Percentiles rank a stretch among this genome's conserved stretches.
Evolutionary conservation across 1,139 yeast species (phyloP).

Genomic region (Kodamaea fungicola): DNA sequence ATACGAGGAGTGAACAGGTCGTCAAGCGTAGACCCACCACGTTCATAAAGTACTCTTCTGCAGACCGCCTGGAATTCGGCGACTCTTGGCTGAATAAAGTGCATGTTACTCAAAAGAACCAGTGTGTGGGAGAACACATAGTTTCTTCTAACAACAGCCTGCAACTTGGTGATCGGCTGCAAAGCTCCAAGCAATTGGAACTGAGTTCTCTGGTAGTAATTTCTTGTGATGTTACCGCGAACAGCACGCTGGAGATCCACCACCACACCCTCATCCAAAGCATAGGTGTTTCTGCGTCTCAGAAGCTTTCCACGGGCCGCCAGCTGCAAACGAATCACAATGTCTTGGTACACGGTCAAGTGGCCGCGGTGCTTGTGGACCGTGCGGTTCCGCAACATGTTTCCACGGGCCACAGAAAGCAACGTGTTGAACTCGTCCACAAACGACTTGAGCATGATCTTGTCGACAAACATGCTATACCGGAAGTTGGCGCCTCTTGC

Average conservation of each 20-base stretch:
- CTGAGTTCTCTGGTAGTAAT: constrained; percentile 6
- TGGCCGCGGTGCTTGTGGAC: constrained; percentile 41
- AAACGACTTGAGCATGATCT: constrained; percentile 55
- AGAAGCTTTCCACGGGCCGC: constrained; percentile 27
- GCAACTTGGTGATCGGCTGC: constrained; percentile 19
- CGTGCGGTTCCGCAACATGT: constrained; percentile 29
- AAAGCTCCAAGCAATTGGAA: constrained; percentile 7
- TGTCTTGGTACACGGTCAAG: constrained; percentile 22
- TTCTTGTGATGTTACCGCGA: constrained; percentile 26
- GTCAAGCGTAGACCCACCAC: constrained; percentile 11
- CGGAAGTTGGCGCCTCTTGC: constrained; percentile 66
- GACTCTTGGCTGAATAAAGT: constrained; percentile 22
- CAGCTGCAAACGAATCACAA: constrained; percentile 37
- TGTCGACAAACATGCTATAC: constrained; percentile 58
- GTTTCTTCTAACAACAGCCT: constrained; percentile 28
- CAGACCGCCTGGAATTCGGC: constrained; percentile 32
- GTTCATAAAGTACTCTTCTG: constrained; percentile 26
- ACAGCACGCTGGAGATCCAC: constrained; percentile 23
- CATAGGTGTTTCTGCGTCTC: constrained; percentile 1
- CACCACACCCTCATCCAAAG: constrained; percentile 8
- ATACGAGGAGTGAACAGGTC: constrained; percentile 18
- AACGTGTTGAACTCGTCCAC: constrained; percentile 41
- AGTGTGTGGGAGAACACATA: constrained; percentile 19
- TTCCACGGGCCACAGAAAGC: constrained; percentile 41
- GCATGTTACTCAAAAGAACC: constrained; percentile 22